Conservation (phyloP, 2,329 filamentous ascomycete species). For the Paraphoma sp. region DNA sequence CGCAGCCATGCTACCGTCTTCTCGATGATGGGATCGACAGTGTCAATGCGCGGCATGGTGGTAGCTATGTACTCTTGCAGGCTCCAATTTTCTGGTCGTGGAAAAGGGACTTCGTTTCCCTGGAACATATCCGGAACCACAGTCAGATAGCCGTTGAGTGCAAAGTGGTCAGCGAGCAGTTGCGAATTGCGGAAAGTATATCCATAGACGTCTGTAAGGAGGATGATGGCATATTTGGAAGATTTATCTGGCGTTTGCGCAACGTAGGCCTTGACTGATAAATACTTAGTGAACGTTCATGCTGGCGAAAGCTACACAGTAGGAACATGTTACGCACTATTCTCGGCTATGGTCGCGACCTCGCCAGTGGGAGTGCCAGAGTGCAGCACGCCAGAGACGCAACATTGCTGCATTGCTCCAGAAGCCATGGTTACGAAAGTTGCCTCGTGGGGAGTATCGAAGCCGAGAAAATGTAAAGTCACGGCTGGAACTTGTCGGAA, state of each 20-base stretch:
- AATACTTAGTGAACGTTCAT: too few relatives aligned
- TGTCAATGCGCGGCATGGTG: conserved; percentile 46
- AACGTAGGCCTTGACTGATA: not conserved
- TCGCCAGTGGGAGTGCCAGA: conserved; percentile 58
- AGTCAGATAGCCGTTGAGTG: conserved; percentile 73
- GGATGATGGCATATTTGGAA: conserved; percentile 62
- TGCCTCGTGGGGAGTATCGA: too few relatives aligned
- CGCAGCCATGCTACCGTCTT: conserved; percentile 65
- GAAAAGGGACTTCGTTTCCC: conserved; percentile 66
- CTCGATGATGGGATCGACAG: conserved; percentile 62
- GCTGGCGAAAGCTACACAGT: too few relatives aligned
- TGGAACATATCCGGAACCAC: conserved; percentile 75
- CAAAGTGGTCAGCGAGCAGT: conserved; percentile 75
- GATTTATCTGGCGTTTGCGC: not conserved
- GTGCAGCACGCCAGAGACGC: conserved; percentile 59
- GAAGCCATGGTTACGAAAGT: conserved; percentile 53
- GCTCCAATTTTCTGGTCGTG: conserved; percentile 58
- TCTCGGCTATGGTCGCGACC: conserved; percentile 52
- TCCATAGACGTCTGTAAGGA: conserved; percentile 64
- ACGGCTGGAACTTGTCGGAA: too few relatives aligned
- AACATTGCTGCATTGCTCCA: conserved; percentile 57
- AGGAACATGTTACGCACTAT: conserved; percentile 40
- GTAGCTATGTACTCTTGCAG: conserved; percentile 57
- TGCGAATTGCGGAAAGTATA: conserved; percentile 60
- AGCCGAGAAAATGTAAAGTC: too few relatives aligned